Evolutionary conservation across 148 eudicot species (phyloP).

Genomic region (Amaranthus palmeri): DNA sequence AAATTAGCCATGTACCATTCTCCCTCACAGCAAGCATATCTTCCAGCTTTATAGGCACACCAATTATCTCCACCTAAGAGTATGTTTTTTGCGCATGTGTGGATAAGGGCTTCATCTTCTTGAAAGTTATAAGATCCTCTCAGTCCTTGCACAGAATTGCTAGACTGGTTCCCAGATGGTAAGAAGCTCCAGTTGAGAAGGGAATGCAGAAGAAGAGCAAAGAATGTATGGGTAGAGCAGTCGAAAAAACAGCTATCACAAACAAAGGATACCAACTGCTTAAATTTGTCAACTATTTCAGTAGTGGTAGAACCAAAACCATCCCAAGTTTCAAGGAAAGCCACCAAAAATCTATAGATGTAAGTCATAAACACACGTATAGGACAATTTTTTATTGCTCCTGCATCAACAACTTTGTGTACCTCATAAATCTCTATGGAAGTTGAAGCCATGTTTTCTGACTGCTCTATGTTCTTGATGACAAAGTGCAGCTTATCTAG

Average conservation of each 20-base stretch:
- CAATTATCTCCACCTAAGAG: constrained; percentile 52
- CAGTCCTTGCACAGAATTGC: constrained; percentile 13
- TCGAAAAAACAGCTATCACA: constrained; percentile 42
- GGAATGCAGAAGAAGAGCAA: constrained; percentile 45
- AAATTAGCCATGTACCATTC: constrained; percentile 61
- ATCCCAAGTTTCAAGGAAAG: constrained; percentile 43
- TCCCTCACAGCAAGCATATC: constrained; percentile 62
- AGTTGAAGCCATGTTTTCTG: constrained; percentile 20
- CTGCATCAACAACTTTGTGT: constrained; percentile 28
- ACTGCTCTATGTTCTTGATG: constrained; percentile 31
- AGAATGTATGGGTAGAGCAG: constrained; percentile 40
- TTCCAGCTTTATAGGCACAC: constrained; percentile 71
- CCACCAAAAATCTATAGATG: constrained; percentile 36
- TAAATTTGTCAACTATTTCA: constrained; percentile 31
- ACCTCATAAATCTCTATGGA: constrained; percentile 23
- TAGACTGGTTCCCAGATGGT: constrained; percentile 17
- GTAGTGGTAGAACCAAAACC: constrained; percentile 27
- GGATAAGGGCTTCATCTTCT: constrained; percentile 28
- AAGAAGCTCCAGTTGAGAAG: constrained; percentile 20
- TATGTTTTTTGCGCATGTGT: constrained; percentile 46
- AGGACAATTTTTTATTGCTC: constrained; percentile 20
- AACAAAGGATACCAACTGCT: constrained; percentile 40
- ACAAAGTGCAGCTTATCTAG: constrained; percentile 39
- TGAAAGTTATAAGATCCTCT: constrained; percentile 24
- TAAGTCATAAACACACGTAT: constrained; percentile 33